These are phyloP conservation scores for Lactarius hengduanensis DNA, from an alignment of 768 basidiomycete genomes.

Conservation along the genomic window DNA sequence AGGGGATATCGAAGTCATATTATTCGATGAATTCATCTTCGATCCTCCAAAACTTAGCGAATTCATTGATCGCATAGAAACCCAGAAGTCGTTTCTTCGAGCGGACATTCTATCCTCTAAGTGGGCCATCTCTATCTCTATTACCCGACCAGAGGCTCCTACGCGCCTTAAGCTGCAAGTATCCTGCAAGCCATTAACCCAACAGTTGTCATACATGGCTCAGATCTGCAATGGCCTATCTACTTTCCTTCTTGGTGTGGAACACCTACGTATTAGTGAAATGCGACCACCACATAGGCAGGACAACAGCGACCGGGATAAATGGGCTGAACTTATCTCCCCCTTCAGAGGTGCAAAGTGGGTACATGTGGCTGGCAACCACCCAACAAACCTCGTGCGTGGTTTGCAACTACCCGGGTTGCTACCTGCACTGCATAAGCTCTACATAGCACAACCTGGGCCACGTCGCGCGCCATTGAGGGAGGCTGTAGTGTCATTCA, in stretches of 20 bases:
- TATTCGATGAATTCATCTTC: not conserved
- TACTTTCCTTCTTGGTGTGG: not conserved
- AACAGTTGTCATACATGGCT: not conserved
- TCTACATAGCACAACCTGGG: not conserved
- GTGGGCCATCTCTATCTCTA: not conserved
- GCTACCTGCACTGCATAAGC: not conserved
- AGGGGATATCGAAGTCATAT: not conserved
- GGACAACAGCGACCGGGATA: rapidly evolving
- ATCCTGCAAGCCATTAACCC: not conserved
- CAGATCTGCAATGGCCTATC: not conserved
- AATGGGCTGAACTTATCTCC: not conserved
- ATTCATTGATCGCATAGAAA: not conserved
- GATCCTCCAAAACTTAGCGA: not conserved
- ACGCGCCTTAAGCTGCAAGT: not conserved
- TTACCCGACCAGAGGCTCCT: not conserved
- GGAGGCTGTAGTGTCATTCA: not conserved
- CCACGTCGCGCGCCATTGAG: not conserved
- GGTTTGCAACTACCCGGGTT: not conserved
- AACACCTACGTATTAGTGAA: not conserved
- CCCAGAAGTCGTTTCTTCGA: not conserved
- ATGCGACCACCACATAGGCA: not conserved
- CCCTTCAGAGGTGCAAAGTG: not conserved
- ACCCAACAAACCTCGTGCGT: not conserved
- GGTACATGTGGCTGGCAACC: not conserved
- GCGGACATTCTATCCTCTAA: not conserved